Percentiles rank a stretch among this genome's conserved stretches.
Evolutionary conservation across 2,329 filamentous ascomycete species (phyloP).

Genomic region (Neophaeococcomyces aloes): DNA sequence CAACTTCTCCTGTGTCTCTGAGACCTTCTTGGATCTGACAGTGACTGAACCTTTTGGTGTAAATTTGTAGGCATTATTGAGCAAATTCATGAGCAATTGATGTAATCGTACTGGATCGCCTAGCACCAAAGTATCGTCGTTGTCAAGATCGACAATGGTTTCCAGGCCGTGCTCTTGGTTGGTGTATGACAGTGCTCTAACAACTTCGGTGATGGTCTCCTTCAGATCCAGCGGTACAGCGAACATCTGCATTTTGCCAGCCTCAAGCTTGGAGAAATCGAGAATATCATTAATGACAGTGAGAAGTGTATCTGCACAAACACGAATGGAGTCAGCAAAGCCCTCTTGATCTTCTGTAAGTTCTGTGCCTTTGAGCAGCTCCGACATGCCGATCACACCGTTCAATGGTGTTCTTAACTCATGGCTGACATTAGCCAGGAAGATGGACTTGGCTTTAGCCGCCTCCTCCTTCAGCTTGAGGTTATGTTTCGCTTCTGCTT

Average conservation of each 20-base stretch:
- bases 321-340: conserved; percentile 32
- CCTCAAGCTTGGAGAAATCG: conserved; percentile 43
- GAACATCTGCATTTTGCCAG: conserved; percentile 53
- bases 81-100: conserved; percentile 52
- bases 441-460: conserved; percentile 42
- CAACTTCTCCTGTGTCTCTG: conserved; percentile 25
- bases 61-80: conserved; percentile 55
- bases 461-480: conserved; percentile 58
- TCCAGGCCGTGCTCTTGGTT: conserved; percentile 51
- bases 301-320: conserved; percentile 33
- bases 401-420: conserved; percentile 35
- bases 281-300: conserved; percentile 38
- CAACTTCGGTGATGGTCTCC: conserved; percentile 54
- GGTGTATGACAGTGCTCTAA: conserved; percentile 52
- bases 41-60: conserved; percentile 44
- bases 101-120: conserved; percentile 75
- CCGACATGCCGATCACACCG: conserved; percentile 33
- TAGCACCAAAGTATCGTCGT: conserved; percentile 57
- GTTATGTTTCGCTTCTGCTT: conserved; percentile 48
- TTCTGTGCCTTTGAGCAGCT: conserved; percentile 31
- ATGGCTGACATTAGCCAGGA: conserved; percentile 37
- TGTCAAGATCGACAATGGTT: conserved; percentile 55
- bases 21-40: conserved; percentile 30
- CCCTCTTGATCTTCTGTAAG: conserved; percentile 33
- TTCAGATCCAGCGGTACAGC: conserved; percentile 70